Base-by-base conservation (phyloP, 352 stramenopile species). In the Blastocystis sp. region DNA sequence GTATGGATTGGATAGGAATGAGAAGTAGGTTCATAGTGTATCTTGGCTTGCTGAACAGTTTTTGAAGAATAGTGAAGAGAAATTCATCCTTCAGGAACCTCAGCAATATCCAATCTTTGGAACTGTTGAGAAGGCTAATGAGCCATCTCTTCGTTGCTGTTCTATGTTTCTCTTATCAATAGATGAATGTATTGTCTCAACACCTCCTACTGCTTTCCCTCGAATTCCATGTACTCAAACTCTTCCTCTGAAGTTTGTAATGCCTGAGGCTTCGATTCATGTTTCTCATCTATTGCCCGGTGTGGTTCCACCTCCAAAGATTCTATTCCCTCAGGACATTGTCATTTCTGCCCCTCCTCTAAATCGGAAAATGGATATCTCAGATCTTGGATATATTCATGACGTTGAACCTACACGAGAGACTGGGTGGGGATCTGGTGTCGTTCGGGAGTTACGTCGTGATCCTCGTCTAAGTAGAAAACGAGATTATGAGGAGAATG, bases 331-430 rank as follows among this genome's bases (percentile, higher is more conserved):
- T 0, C n/a, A 80, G 29, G 69, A 80, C 27, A 59, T 80, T 39
- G 21, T 58, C 12, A 16, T 42, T 19, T 19, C 21, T 19, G 69
- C 43, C n/a, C 27, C 59, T 29, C 59, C 69, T 27, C 51, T 80
- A 32, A 52, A 80, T 39, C 69, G 69, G 69, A 27, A 39, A 27
- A 59, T 80, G 14, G 46, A 80, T 27, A 52, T 80, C 27, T 80
- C 69, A 21, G 69, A 80, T 24, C 51, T 80, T 21, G 69, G 69
- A 11, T 59, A 37, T 21, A 21, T 80, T 14, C 43, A 80, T 14
- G 27, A 49, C 4, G 69, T 19, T 1, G 59, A 69, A 24, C 56
- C n/a, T 27, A 27, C 56, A 11, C 6, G 29, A 35, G 56, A 63
- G 56, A 27, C 32, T 5, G n/a, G n/a, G 9, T 80, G 69, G 69